phyloP scores from a whole-genome alignment of 495 filamentous ascomycete species.

The Mycothermus thermophilus region DNA sequence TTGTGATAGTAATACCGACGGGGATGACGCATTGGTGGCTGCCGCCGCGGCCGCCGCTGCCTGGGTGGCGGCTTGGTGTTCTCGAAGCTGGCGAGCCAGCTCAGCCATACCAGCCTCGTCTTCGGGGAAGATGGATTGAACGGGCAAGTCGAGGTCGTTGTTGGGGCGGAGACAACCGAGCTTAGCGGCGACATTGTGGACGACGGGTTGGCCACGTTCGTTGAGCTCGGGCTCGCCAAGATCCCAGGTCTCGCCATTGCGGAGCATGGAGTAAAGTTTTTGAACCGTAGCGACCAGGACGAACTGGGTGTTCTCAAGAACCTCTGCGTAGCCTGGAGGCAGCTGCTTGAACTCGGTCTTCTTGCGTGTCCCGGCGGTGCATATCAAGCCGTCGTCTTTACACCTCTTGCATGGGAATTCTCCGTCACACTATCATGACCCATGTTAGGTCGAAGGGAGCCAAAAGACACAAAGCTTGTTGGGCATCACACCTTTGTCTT shows the following conservation, averaged over 20 bases:
- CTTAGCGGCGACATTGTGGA: constrained; percentile 43
- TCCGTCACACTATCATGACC: constrained; percentile 43
- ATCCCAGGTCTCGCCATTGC: constrained; percentile 39
- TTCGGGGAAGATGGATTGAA: constrained; percentile 39
- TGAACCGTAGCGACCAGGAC: constrained; percentile 42
- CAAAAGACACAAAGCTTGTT: background rate
- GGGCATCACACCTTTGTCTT: constrained; percentile 43
- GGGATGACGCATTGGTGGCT: background rate
- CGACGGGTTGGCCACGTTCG: constrained; percentile 40
- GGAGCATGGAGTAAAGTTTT: constrained; percentile 45
- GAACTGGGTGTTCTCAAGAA: constrained; percentile 44
- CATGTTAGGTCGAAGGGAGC: constrained; percentile 5
- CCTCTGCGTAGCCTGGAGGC: constrained; percentile 44
- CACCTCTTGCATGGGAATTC: constrained; percentile 54
- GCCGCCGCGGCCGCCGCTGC: constrained; percentile 6
- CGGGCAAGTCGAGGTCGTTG: constrained; percentile 39
- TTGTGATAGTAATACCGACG: constrained; percentile 8
- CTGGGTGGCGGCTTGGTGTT: constrained; percentile 21
- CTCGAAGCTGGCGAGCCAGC: constrained; percentile 32
- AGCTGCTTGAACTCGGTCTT: constrained; percentile 47
- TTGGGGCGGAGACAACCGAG: constrained; percentile 44
- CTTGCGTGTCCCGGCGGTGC: constrained; percentile 42
- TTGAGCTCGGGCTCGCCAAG: constrained; percentile 43
- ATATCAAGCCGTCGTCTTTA: constrained; percentile 46
- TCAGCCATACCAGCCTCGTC: constrained; percentile 38